These are phyloP conservation scores for Ganoderma meredithae DNA, from an alignment of 1,284 basidiomycete genomes.

Conservation along the genomic window DNA sequence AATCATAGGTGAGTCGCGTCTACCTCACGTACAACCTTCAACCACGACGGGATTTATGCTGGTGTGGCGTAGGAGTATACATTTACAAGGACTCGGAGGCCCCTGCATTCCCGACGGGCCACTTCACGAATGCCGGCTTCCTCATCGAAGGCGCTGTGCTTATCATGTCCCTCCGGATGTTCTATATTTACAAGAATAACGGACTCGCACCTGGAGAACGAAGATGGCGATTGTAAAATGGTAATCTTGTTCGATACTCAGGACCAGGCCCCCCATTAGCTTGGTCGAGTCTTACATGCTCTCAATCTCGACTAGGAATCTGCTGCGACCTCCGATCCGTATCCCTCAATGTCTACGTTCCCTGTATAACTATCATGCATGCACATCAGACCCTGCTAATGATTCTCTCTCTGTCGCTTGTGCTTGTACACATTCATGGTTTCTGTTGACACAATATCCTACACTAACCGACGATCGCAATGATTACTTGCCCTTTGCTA, in stretches of 20 bases:
- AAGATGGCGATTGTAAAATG: conserved; percentile 28
- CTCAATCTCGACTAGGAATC: background rate
- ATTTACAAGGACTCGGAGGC: conserved; percentile 46
- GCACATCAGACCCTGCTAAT: background rate
- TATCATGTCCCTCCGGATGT: conserved; percentile 28
- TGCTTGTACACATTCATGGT: background rate
- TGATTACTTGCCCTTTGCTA: background rate
- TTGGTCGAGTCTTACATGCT: background rate
- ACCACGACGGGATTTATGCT: background rate
- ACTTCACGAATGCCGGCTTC: conserved; percentile 45
- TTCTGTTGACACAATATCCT: background rate
- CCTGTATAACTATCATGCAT: background rate
- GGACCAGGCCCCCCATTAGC: no score
- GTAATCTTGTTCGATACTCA: no score
- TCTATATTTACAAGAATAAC: conserved; percentile 32
- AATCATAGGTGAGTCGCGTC: conserved; percentile 36
- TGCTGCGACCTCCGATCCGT: no score
- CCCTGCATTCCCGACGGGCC: conserved; percentile 43
- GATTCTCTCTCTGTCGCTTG: background rate
- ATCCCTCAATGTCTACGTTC: background rate
- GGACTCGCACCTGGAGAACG: conserved; percentile 23
- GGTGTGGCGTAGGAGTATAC: conserved; percentile 38
- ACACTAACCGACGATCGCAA: background rate
- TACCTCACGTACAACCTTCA: background rate
- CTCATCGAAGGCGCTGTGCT: conserved; percentile 34